Conservation (phyloP, 768 basidiomycete species). For the Amanita phalloides region DNA sequence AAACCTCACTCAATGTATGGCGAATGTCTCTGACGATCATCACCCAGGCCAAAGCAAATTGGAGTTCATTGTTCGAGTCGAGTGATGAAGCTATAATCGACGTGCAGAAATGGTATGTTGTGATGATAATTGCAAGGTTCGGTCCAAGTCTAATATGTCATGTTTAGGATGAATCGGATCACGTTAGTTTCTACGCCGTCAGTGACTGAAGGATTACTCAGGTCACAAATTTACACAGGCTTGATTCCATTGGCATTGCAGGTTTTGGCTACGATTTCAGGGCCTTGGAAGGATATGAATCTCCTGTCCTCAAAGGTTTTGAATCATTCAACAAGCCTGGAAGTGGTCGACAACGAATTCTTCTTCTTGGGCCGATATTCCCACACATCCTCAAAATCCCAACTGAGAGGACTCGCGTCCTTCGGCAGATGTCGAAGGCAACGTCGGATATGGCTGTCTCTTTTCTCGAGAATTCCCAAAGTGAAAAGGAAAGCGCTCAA, state of each 20-base stretch:
- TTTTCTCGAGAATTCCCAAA: not conserved
- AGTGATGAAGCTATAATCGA: constrained; percentile 26
- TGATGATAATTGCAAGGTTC: not conserved
- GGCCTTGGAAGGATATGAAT: not conserved
- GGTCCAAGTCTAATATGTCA: not conserved
- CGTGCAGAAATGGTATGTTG: constrained; percentile 33
- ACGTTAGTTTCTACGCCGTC: constrained; percentile 19
- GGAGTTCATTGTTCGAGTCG: constrained; percentile 18
- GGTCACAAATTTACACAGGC: constrained; percentile 15
- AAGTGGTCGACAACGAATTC: too few species aligned
- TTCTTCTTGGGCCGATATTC: not conserved
- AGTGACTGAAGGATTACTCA: not conserved
- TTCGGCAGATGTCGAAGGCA: not conserved
- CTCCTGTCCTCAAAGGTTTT: not conserved
- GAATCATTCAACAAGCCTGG: not conserved
- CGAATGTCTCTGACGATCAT: not conserved
- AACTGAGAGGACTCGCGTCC: not conserved
- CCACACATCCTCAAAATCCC: not conserved
- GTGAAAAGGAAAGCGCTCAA: not conserved
- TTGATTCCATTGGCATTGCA: constrained; percentile 31
- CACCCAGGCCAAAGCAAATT: constrained; percentile 21
- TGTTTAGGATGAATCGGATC: constrained; percentile 31
- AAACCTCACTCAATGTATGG: not conserved
- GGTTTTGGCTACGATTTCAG: not conserved
- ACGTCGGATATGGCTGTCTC: not conserved